Conservation (phyloP, 768 basidiomycete genomes). For the Leccinum arenicola region DNA sequence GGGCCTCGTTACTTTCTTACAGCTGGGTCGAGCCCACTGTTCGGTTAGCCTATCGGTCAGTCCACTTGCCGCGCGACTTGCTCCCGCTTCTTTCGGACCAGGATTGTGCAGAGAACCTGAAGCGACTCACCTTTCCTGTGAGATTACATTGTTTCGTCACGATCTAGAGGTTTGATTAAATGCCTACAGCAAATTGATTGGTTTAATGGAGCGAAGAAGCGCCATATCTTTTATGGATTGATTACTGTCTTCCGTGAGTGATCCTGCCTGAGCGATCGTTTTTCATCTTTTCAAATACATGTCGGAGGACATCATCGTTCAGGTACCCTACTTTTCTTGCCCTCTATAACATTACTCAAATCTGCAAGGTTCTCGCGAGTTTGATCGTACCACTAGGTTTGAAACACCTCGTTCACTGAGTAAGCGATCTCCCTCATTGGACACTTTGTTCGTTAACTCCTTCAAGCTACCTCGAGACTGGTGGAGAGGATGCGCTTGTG, state of each 20-base stretch:
- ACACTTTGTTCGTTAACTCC: not conserved
- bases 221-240: slow-evolving; percentile 1
- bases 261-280: not conserved
- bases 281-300: not conserved
- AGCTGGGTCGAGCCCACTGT: slow-evolving; percentile 3
- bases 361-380: not conserved
- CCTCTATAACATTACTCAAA: not conserved
- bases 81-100: slow-evolving; percentile 1
- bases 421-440: not conserved
- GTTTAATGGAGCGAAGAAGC: slow-evolving; percentile 1
- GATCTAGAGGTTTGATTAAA: not conserved
- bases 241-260: slow-evolving; percentile 4
- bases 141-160: not conserved
- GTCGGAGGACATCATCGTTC: not conserved
- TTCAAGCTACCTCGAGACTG: slow-evolving; percentile 2
- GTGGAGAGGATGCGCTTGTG: not conserved
- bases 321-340: not conserved
- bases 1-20: not conserved
- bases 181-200: not conserved
- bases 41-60: not conserved
- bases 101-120: not conserved
- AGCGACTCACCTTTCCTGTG: not conserved
- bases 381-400: not conserved
- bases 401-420: slow-evolving; percentile 1
- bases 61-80: not conserved